A percentile compares a stretch with the other conserved stretches of the same genome.
Evolutionary conservation across 805 yeast species (phyloP).

Genomic region (Saccharomycopsis guyanensis): DNA sequence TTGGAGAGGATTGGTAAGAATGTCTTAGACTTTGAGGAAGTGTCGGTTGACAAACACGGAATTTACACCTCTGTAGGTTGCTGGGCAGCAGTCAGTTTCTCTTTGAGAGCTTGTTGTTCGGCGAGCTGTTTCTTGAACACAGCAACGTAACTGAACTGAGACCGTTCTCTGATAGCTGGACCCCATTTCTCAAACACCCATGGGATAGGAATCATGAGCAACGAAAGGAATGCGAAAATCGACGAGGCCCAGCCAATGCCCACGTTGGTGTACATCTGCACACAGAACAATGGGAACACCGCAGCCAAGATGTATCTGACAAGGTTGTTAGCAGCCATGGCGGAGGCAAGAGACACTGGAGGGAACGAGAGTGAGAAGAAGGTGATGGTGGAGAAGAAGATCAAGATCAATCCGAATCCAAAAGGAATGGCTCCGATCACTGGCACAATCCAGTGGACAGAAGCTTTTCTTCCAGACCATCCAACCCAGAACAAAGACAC

Average conservation of each 20-base stretch:
- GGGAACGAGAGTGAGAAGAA: conserved; percentile 70
- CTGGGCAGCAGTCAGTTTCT: background rate
- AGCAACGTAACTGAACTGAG: conserved; percentile 55
- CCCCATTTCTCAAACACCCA: conserved; percentile 61
- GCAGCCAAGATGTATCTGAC: conserved; percentile 68
- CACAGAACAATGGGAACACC: conserved; percentile 77
- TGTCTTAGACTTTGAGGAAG: no score
- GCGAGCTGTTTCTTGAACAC: conserved; percentile 54
- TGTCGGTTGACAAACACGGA: background rate
- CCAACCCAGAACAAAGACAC: conserved; percentile 73
- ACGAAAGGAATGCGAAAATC: conserved; percentile 52
- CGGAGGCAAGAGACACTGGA: conserved; percentile 74
- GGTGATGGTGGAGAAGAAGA: conserved; percentile 62
- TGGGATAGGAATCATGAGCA: conserved; percentile 69
- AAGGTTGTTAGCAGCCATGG: conserved; percentile 81
- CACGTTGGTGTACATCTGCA: conserved; percentile 71
- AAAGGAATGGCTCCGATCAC: conserved; percentile 70
- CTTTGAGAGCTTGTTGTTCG: conserved; percentile 26
- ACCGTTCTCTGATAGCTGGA: conserved; percentile 42
- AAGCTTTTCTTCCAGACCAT: conserved; percentile 52
- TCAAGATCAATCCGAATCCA: conserved; percentile 65
- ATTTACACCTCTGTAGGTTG: background rate
- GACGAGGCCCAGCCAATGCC: conserved; percentile 78
- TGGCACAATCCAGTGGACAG: conserved; percentile 73
- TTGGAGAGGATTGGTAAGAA: no score